Base-by-base conservation (phyloP, 208 protist species). In the Acanthamoeba triangularis region DNA sequence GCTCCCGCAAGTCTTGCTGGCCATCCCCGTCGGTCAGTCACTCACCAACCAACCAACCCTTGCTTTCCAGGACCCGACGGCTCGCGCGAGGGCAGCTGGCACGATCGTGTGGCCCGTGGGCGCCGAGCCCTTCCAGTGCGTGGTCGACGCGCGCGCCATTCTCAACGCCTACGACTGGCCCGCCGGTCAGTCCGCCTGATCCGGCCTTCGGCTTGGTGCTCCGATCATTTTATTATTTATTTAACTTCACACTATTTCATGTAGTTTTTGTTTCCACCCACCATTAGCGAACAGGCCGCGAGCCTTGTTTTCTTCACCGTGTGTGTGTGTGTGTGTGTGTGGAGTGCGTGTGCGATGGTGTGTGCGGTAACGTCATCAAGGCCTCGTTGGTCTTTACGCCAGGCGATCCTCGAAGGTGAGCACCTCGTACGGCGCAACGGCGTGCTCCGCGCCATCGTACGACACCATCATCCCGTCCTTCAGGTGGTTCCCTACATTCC, bases 111-210 rank as follows among this genome's bases (percentile, higher is more conserved):
- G 80, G 80, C 80, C 47, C 33, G 44, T 41, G 11, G 44, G 47
- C 80, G 16, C 14, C 20, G 80, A 88, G 52, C 80, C 80, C 28
- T 88, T 88, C 52, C 80, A 88, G 33, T 88, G 80, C 47, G 80
- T 88, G 5, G 18, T 88, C 52, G 80, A 88, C 52, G 80, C 80
- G 8, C 80, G 80, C 35, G 41, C 80, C 80, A 88, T 88, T 28
- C 80, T 88, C 37, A 78, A 78, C 69, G 69, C 69, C 37, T 78
- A 20, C 11, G 33, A n/a, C 30, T 78, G 59, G 59, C n/a, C 69
- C 30, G 1, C 33, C 13, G 10, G 6, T 6, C 28, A 30, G 13
- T 74, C 23, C 7, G 23, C 25, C 7, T 44, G 14, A 44, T 35
- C n/a, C 0, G 8, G 30, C 69, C 10, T 78, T 78, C 28, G 49